phyloP scores from a whole-genome alignment of 2,329 filamentous ascomycete species.

The Stylonectria norvegica region DNA sequence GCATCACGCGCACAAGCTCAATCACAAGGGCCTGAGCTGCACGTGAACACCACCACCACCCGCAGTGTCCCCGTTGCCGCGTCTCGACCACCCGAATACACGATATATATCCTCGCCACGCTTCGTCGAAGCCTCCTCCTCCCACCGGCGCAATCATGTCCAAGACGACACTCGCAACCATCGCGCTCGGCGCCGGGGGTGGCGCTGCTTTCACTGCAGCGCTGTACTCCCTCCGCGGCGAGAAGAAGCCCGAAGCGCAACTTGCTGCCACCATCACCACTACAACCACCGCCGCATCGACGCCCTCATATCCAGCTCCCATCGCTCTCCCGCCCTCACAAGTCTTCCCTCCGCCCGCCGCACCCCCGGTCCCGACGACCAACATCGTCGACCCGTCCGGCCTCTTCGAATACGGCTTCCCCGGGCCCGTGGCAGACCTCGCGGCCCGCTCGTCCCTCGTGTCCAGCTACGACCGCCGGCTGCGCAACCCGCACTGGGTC shows the following conservation, averaged over 20 bases:
- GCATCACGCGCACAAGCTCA: too few species aligned
- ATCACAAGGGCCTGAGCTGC: conserved; percentile 1
- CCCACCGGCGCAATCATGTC: conserved; percentile 57
- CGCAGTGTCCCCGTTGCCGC: too few species aligned
- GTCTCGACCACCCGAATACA: too few species aligned
- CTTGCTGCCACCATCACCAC: conserved; percentile 30
- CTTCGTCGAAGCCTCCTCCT: conserved; percentile 2
- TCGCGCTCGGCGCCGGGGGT: conserved; percentile 72
- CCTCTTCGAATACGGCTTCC: conserved; percentile 85
- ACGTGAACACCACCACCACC: not conserved
- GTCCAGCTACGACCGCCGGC: conserved; percentile 85
- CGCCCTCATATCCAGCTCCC: conserved; percentile 26
- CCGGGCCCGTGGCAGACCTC: conserved; percentile 82
- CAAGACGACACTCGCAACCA: conserved; percentile 70
- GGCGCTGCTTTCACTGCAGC: conserved; percentile 71
- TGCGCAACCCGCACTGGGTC: conserved; percentile 91
- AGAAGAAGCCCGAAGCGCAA: conserved; percentile 42
- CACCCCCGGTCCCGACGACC: conserved; percentile 28
- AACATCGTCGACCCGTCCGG: conserved; percentile 68
- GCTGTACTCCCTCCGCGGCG: conserved; percentile 58
- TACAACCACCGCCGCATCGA: conserved; percentile 26
- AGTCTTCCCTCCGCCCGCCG: conserved; percentile 39
- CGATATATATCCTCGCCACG: too few species aligned
- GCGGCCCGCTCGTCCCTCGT: conserved; percentile 72
- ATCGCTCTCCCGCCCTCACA: conserved; percentile 57